Base-by-base conservation (phyloP, 192 early-diverging fungal species). In the Rhizoclosmatium sp. region DNA sequence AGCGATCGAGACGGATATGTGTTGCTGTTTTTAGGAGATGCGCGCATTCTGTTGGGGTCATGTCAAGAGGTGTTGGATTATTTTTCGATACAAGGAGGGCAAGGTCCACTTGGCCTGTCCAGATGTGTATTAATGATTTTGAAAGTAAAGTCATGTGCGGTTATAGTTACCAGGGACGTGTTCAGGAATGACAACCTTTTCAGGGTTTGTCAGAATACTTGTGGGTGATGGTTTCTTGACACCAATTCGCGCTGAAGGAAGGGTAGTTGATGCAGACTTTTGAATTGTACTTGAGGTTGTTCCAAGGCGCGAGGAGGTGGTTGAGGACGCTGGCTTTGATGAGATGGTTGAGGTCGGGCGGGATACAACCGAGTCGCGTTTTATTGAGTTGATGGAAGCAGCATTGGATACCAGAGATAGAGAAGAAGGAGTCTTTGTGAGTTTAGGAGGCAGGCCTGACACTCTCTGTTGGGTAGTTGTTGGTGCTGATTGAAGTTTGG, bases 1-100 rank as follows among this genome's bases (percentile, higher is more conserved):
- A 23, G 41, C 72, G 56, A 44, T 75, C 72, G 12, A 75, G 72
- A 40, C 72, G 72, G 45, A 75, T 62, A 44, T 75, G 72, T 12
- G 72, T 75, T 7, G 72, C 72, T 40, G 59, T 23, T 12, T n/a
- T 21, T 0, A 75, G 23, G 31, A 31, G 7, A 23, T 23, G 42
- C 4, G 4, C 16, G 45, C 39, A 56, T 49, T 71, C 14, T 47
- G 16, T 42, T 47, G 39, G 69, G 14, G 49, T 56, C 69, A 71
- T 31, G 51, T 71, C 69, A 19, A 21, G 21, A 0, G 51, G 69
- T 12, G 21, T 71, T 39, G 45, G 39, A 2, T 45, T 45, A 16
- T 71, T 71, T 56, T 71, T 71, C 4, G 69, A 71, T 31, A 71
- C 39, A 19, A 71, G 19, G 19, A 71, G 45, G 7, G 49, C 51